Percentiles rank a stretch among this genome's conserved stretches.
Evolutionary conservation across 257 asterid genomes (phyloP).

Genomic region (Schizonepeta tenuifolia): DNA sequence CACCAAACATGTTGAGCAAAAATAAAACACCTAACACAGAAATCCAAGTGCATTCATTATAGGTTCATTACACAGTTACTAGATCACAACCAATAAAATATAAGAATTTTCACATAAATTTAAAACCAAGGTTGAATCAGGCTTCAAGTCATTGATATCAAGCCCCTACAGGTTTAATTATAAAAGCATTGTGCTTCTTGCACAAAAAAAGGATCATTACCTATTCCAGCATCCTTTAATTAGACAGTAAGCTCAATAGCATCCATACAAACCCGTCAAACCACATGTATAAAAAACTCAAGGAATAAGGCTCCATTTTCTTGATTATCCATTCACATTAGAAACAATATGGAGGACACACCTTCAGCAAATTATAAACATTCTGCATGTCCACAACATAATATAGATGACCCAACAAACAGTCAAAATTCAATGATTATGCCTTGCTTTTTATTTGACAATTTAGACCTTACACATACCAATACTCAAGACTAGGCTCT

Average conservation of each 20-base stretch:
- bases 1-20: constrained; percentile 18
- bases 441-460: constrained; percentile 13
- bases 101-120: constrained; percentile 3
- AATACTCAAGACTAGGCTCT: constrained; percentile 95
- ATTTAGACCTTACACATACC: constrained; percentile 55
- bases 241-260: constrained; percentile 16
- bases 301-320: constrained; percentile 27
- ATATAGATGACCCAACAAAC: not conserved
- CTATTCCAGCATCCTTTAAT: not conserved
- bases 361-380: constrained; percentile 23
- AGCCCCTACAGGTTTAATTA: not conserved
- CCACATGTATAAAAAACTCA: constrained; percentile 12
- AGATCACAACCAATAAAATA: constrained; percentile 11
- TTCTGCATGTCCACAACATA: not conserved
- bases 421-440: constrained; percentile 13
- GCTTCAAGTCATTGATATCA: constrained; percentile 4
- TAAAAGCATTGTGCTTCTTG: constrained; percentile 18
- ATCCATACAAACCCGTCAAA: constrained; percentile 16
- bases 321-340: constrained; percentile 10
- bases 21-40: not conserved
- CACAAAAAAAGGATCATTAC: not conserved
- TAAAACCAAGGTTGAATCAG: not conserved
- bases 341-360: constrained; percentile 18
- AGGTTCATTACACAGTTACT: not conserved
- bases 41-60: constrained; percentile 8